Base-by-base conservation (phyloP, 2,329 filamentous ascomycete species). In the Phaeosphaeriaceae sp. region DNA sequence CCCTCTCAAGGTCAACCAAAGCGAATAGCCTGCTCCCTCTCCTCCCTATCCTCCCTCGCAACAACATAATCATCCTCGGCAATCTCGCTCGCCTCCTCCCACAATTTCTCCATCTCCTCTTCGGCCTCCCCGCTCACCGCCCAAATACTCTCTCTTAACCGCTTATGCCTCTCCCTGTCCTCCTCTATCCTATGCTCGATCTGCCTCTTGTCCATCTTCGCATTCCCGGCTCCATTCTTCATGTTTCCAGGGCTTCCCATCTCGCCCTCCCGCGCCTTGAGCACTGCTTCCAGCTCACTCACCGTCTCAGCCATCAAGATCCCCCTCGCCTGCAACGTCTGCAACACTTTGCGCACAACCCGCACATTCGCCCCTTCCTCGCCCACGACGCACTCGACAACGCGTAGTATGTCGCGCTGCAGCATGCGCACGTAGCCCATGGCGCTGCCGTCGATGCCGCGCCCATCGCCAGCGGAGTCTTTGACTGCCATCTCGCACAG, bases 161-260 rank as follows among this genome's bases (percentile, higher is more conserved):
- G 83, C 83, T 99, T 99, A 78, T 99, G 96, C 45, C 95, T 84
- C 77, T 99, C 95, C 3, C 95, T 84, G 77, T 99, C 95, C 79
- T 99, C 96, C 69, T 99, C 96, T 62, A 99, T 97, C 42, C 95
- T 85, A 81, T 98, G 93, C 79, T 98, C 93, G 53, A 97, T 91
- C 79, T 97, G 91, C 55, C 90, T 86, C 79, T 94, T 95, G 71
- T 97, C 92, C 51, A 95, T 76, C 51, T 84, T 81, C 46, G 82
- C 77, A 10, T 70, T 71, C 2, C 15, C 45, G 5, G 20, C 22
- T 20, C 81, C 81, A 53, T 79, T 80, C 47, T 41, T 60, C 62
- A 31, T 46, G 21, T 36, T 59, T 10, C 45, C 59, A 7, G 62
- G 70, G 56, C 68, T 58, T 53, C 54, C 54, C 41, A 67, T 71